Percentiles rank a stretch among this genome's conserved stretches.
Evolutionary conservation across 352 stramenopile genomes (phyloP).

Genomic region (Pythium inflatum): DNA sequence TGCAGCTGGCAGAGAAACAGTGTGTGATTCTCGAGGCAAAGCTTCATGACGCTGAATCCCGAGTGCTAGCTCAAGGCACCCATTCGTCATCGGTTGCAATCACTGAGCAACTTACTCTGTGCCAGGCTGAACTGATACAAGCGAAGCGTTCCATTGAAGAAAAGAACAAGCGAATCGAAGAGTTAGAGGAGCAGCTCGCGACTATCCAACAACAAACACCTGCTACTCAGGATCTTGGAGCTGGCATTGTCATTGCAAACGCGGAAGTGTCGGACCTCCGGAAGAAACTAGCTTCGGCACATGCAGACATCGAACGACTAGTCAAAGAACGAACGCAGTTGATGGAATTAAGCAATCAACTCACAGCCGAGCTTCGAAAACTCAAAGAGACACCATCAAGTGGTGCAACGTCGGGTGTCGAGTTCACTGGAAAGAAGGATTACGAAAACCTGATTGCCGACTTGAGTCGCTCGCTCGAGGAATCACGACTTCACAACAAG

Average conservation of each 20-base stretch:
- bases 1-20: constrained; percentile 42
- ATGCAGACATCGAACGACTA: constrained; percentile 66
- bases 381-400: constrained; percentile 31
- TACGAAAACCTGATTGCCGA: constrained; percentile 75
- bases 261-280: constrained; percentile 48
- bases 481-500: constrained; percentile 73
- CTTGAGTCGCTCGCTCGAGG: constrained; percentile 70
- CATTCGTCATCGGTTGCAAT: neutral
- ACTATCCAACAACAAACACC: constrained; percentile 26
- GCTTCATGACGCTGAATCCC: constrained; percentile 34
- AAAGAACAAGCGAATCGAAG: constrained; percentile 48
- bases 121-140: constrained; percentile 49
- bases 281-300: constrained; percentile 45
- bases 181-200: constrained; percentile 45
- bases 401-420: constrained; percentile 9
- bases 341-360: constrained; percentile 83
- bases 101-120: constrained; percentile 43
- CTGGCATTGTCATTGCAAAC: constrained; percentile 34
- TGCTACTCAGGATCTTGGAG: constrained; percentile 18
- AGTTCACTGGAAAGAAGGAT: constrained; percentile 70
- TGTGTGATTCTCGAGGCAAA: constrained; percentile 50
- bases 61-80: constrained; percentile 1
- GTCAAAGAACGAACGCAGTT: constrained; percentile 68
- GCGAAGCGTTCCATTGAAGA: constrained; percentile 45
- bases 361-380: constrained; percentile 62